A percentile compares a stretch with the other conserved stretches of the same genome.
Conservation (phyloP, 345 rosid genomes). For the Eucalyptus melliodora region DNA sequence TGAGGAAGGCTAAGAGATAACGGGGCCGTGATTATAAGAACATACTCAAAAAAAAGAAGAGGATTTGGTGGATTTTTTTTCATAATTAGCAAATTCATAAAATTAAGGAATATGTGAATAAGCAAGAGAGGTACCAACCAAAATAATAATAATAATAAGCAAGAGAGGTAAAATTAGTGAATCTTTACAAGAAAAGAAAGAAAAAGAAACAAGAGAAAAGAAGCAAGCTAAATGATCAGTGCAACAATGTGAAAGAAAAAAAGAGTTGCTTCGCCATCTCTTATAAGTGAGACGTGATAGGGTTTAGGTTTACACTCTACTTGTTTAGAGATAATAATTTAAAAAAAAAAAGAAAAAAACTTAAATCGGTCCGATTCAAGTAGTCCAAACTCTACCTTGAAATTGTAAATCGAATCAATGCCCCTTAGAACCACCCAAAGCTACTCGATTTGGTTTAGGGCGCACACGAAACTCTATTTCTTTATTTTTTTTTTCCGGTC, state of each 20-base stretch:
- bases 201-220: not conserved
- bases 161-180: not conserved
- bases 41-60: not conserved
- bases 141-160: not conserved
- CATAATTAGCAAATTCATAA: not conserved
- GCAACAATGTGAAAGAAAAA: not conserved
- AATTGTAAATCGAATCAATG: too few relatives aligned
- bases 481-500: accelerated
- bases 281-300: not conserved
- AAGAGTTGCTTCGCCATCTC: not conserved
- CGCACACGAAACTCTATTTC: accelerated
- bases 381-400: too few relatives aligned
- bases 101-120: too few relatives aligned
- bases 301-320: not conserved
- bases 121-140: not conserved
- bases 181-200: not conserved
- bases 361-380: too few relatives aligned
- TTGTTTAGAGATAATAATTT: too few relatives aligned
- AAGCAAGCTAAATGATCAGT: not conserved
- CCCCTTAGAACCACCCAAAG: too few relatives aligned
- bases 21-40: not conserved
- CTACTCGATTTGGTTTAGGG: too few relatives aligned
- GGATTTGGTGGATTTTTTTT: not conserved
- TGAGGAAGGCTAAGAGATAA: not conserved
- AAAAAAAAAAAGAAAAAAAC: too few relatives aligned